Evolutionary conservation across 2,329 filamentous ascomycete species (phyloP).

Genomic region (Madurella mycetomatis): DNA sequence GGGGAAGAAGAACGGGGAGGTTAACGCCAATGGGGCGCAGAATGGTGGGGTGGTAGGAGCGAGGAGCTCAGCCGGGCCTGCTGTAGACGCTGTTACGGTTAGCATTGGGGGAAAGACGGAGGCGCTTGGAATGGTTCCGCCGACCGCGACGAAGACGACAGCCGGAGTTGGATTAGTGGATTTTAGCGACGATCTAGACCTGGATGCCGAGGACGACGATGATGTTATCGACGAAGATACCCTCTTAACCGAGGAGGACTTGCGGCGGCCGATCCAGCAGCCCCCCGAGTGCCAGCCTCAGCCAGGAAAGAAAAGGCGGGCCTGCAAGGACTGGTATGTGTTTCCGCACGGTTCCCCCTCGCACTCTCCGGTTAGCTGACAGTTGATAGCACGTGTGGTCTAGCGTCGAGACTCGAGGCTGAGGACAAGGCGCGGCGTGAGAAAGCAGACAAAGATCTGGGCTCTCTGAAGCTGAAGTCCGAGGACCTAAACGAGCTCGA

Average conservation of each 20-base stretch:
- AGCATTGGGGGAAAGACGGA: neutral
- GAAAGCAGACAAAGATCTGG: conserved; percentile 31
- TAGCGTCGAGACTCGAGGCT: conserved; percentile 78
- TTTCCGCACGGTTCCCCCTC: neutral
- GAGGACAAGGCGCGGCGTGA: conserved; percentile 57
- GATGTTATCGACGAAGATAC: conserved; percentile 91
- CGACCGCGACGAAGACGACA: conserved; percentile 25
- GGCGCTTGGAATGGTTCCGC: conserved; percentile 20
- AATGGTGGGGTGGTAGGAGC: neutral
- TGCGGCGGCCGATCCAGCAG: conserved; percentile 69
- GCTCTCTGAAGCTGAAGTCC: conserved; percentile 62
- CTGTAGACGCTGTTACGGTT: neutral
- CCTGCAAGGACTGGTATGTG: conserved; percentile 84
- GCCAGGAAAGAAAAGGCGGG: conserved; percentile 79
- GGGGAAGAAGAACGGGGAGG: conserved; percentile 46
- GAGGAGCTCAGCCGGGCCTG: neutral
- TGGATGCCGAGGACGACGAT: conserved; percentile 53
- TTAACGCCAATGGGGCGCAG: conserved; percentile 18
- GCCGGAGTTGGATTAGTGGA: conserved; percentile 64
- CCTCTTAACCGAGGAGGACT: conserved; percentile 79
- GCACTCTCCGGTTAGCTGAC: conserved; percentile 1
- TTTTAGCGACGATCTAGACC: conserved; percentile 59
- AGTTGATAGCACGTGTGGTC: conserved; percentile 63
- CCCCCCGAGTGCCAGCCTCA: conserved; percentile 85
- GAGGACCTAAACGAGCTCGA: conserved; percentile 87